Percentiles rank a stretch among this genome's conserved stretches.
Conservation (phyloP, 2,329 filamentous ascomycete genomes). For the Taxawa tesnikishii region DNA sequence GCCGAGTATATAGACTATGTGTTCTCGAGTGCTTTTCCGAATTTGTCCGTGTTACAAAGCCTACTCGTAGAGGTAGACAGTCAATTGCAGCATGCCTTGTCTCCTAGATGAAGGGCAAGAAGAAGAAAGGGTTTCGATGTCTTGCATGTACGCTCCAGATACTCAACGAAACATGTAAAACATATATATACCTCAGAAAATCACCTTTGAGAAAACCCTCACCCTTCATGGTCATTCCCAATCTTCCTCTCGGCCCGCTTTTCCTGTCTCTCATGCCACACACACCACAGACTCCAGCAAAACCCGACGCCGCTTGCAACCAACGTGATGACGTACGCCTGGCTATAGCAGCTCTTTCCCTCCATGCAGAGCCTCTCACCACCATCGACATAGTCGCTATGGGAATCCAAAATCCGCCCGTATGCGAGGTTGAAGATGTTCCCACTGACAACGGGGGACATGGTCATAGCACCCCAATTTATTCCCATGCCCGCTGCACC, state of each 20-base stretch:
- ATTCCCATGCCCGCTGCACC: constrained; percentile 80
- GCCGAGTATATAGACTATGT: too few species aligned
- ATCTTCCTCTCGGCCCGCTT: constrained; percentile 6
- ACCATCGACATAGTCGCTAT: constrained; percentile 42
- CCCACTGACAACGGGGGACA: constrained; percentile 75
- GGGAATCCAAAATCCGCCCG: constrained; percentile 67
- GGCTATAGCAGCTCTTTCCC: constrained; percentile 67
- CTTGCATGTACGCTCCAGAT: too few species aligned
- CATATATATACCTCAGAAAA: too few species aligned
- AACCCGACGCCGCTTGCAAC: constrained; percentile 58
- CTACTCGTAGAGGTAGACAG: too few species aligned
- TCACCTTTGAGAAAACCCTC: too few species aligned
- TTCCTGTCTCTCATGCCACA: constrained; percentile 43
- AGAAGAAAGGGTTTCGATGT: too few species aligned
- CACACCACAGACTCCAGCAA: constrained; percentile 56
- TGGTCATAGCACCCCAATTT: constrained; percentile 93
- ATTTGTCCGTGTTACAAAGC: too few species aligned
- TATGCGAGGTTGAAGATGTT: constrained; percentile 93
- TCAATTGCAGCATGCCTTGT: too few species aligned
- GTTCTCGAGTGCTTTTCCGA: too few species aligned
- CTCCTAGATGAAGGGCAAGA: too few species aligned
- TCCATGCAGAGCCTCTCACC: constrained; percentile 58
- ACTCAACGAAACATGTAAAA: too few species aligned
- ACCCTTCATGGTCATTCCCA: constrained; percentile 7
- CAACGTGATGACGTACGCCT: constrained; percentile 71